Evolutionary conservation across 2,329 filamentous ascomycete species (phyloP), one percentile per base, ranked within the genome.

Genomic region (Sclerotiophoma versabilis): DNA sequence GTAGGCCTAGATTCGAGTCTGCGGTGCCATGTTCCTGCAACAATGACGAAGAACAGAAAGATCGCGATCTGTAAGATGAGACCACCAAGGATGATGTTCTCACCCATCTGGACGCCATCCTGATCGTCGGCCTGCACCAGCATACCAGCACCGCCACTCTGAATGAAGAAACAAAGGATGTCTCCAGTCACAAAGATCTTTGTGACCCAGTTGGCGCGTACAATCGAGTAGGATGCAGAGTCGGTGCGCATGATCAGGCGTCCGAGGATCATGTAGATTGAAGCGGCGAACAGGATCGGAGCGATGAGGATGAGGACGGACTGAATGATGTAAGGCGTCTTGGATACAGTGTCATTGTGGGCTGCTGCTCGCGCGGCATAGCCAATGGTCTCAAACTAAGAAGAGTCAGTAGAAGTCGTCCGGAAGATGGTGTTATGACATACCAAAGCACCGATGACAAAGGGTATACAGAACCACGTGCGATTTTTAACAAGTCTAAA

Each of bases 1-100:
- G 76, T 66, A 11, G 60, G 75, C 4, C 58, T 34, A 6, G 59
- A 65, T 1, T 42, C 54, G n/a, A 83, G 74, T 3, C 80, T 74
- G 2, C 59, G 45, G 58, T 87, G 80, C 70, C 86, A 85, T 0
- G 82, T 54, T 2, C 77, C 59, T 0, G 82, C 77, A 1, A 79
- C 78, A 4, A 79, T 50, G 29, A 83, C 69, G 62, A 88, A 88
- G 29, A 86, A 70, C 19, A 76, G 77, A 57, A 88, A 87, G 49
- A 83, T 79, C 34, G 83, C 32, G 20, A 88, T 76, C 64, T 88
- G 86, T 14, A 87, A 67, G 26, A 82, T 66, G 2, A 88, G 72
- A 2, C 86, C 85, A 1, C 62, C 80, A 7, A 87, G 70, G n/a
- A 87, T 80, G 42, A 87, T 74, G 15, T 80, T 77, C 58, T 83